Conservation (phyloP, 2,329 filamentous ascomycete species). For the Orbilia brochopaga region DNA sequence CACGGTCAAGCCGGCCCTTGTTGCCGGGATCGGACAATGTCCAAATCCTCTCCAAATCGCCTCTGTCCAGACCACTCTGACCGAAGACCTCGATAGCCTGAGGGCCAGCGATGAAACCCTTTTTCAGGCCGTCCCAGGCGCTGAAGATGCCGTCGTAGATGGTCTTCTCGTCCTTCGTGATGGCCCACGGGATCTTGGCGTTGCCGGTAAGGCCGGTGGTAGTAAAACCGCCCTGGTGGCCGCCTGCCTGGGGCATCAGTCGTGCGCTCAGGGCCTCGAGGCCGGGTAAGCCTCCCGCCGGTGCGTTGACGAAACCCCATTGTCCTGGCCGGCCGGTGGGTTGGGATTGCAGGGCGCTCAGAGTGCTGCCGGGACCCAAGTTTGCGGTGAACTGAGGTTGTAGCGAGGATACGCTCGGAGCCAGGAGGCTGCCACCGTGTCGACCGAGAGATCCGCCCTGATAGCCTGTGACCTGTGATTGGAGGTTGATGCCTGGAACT, state of each 20-base stretch:
- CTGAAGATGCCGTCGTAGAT: conserved; percentile 94
- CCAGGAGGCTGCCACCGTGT: conserved; percentile 18
- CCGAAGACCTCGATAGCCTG: conserved; percentile 97
- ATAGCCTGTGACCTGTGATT: conserved; percentile 76
- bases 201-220: conserved; percentile 88
- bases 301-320: conserved; percentile 97
- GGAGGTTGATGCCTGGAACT: conserved; percentile 58
- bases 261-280: conserved; percentile 89
- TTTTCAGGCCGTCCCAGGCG: conserved; percentile 93
- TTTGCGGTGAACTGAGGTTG: conserved; percentile 72
- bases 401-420: conserved; percentile 72
- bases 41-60: conserved; percentile 91
- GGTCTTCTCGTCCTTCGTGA: conserved; percentile 98
- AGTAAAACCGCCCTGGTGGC: conserved; percentile 81
- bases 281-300: conserved; percentile 85
- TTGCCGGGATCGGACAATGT: conserved; percentile 92
- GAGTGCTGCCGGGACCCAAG: conserved; percentile 67
- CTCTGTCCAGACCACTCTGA: conserved; percentile 89
- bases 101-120: conserved; percentile 88
- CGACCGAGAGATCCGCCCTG: conserved; percentile 55
- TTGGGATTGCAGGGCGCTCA: conserved; percentile 80
- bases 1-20: conserved; percentile 89
- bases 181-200: conserved; percentile 95
- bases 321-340: conserved; percentile 91
- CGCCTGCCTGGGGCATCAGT: conserved; percentile 96